Evolutionary conservation across 345 rosid species (phyloP).

Genomic region (Lepidium sativum): DNA sequence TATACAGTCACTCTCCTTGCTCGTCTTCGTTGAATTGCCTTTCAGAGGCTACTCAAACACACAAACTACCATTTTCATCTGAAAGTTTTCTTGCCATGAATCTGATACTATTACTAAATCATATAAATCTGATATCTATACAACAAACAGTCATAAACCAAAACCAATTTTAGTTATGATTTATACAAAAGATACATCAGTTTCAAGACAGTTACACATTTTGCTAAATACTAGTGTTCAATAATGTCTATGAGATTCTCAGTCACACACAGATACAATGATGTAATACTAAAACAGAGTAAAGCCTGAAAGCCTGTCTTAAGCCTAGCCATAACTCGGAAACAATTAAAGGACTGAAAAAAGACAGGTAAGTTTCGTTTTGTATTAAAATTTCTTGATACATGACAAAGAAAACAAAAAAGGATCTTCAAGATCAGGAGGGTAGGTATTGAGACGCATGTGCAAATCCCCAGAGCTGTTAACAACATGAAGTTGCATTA

Average conservation of each 20-base stretch:
- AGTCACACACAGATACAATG: not conserved
- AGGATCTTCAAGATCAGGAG: conserved; percentile 1
- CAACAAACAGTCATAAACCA: not conserved
- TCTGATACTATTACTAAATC: not conserved
- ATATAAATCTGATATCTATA: not conserved
- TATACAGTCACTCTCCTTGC: not conserved
- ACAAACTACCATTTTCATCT: conserved; percentile 4
- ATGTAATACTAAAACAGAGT: not conserved
- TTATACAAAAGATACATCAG: no score
- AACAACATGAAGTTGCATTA: conserved; percentile 2
- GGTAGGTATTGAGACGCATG: conserved; percentile 46
- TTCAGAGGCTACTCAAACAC: not conserved
- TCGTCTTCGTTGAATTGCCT: not conserved
- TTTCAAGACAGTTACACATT: no score
- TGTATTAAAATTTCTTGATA: not conserved
- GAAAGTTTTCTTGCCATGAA: not conserved
- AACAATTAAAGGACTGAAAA: not conserved
- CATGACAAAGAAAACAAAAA: not conserved
- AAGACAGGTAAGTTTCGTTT: not conserved
- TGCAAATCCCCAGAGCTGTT: conserved; percentile 82
- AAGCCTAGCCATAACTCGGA: not conserved
- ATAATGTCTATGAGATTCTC: not conserved
- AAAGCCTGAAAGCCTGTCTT: not conserved
- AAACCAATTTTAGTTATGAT: no score
- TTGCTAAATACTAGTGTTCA: not conserved